Percentiles rank a stretch among this genome's conserved stretches.
These are phyloP conservation scores for Solanum sitiens DNA, from an alignment of 257 asterid species.

Conservation along the genomic window DNA sequence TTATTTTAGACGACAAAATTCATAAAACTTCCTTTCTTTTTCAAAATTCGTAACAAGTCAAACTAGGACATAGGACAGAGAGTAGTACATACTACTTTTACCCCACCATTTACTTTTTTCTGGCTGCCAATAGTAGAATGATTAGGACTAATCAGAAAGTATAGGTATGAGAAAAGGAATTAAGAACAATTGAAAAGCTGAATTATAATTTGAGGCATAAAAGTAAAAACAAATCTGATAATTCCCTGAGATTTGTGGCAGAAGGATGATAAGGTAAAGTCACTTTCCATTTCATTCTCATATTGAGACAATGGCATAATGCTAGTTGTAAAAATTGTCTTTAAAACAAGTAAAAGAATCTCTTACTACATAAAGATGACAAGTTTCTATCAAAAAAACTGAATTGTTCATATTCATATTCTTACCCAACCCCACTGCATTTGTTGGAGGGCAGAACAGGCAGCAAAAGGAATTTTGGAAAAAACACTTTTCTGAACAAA, in stretches of 20 bases:
- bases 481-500: not conserved
- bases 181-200: not conserved
- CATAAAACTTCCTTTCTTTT: too few relatives aligned
- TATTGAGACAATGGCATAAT: constrained; percentile 18
- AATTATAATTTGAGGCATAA: not conserved
- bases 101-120: not conserved
- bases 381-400: not conserved
- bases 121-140: not conserved
- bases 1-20: too few relatives aligned
- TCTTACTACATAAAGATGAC: not conserved
- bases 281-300: constrained; percentile 23
- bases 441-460: not conserved
- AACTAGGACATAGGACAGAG: not conserved
- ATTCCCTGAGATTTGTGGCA: constrained; percentile 16
- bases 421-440: not conserved
- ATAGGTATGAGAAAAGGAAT: not conserved
- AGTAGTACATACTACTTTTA: not conserved
- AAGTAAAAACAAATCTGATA: not conserved
- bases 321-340: constrained; percentile 4
- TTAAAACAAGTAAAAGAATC: not conserved
- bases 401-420: not conserved
- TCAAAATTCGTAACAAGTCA: not conserved
- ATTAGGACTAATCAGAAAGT: constrained; percentile 1
- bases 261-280: constrained; percentile 10
- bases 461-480: not conserved